Evolutionary conservation across 345 rosid species (phyloP).

Genomic region (Lumnitzera littorea): DNA sequence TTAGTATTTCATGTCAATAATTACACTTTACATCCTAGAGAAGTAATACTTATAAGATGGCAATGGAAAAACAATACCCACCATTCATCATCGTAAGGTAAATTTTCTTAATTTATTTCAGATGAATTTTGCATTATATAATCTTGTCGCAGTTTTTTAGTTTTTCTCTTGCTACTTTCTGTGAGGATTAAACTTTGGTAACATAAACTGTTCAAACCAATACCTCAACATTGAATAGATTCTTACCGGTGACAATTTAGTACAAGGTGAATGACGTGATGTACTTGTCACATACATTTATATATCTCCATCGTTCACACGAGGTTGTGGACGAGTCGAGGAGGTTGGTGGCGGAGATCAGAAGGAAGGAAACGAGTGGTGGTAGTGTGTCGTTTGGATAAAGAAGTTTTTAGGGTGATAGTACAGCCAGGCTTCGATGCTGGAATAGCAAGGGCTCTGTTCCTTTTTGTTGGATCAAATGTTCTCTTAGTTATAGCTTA

Average conservation of each 20-base stretch:
- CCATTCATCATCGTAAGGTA: conserved; percentile 69
- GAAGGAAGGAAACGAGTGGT: conserved; percentile 42
- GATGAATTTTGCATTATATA: no score
- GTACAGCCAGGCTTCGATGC: conserved; percentile 50
- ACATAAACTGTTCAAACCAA: no score
- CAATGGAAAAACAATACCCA: conserved; percentile 57
- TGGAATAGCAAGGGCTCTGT: conserved; percentile 73
- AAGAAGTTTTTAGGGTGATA: conserved; percentile 58
- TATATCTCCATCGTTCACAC: conserved; percentile 39
- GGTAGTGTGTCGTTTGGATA: conserved; percentile 47
- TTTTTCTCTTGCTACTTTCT: no score
- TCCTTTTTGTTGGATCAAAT: conserved; percentile 67
- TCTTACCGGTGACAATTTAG: no score
- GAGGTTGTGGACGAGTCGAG: conserved; percentile 48
- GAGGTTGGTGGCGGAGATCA: conserved; percentile 58
- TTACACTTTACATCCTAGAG: conserved; percentile 39
- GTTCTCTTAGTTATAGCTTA: conserved; percentile 31
- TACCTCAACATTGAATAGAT: no score
- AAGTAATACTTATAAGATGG: conserved; percentile 72
- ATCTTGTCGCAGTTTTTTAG: no score
- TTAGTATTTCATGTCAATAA: conserved; percentile 74
- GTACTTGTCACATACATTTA: no score
- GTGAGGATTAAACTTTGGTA: no score
- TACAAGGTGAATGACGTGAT: no score
- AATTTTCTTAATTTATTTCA: neutral